Evolutionary conservation across 192 early-diverging fungal species (phyloP).

Genomic region (Spizellomyces sp.): DNA sequence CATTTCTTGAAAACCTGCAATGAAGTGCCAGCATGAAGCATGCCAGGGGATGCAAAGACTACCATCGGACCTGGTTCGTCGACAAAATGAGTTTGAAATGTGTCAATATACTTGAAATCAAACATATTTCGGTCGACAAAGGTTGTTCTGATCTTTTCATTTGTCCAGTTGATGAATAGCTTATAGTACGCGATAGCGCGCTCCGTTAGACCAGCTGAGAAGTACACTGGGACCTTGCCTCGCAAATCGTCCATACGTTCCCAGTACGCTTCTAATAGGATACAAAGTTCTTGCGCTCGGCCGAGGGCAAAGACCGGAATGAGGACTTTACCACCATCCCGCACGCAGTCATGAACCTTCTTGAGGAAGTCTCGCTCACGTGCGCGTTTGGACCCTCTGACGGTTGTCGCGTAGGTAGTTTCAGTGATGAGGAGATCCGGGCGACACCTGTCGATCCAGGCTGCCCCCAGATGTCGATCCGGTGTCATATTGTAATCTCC

Average conservation of each 20-base stretch:
- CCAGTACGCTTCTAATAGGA: constrained; percentile 94
- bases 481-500: constrained; percentile 99
- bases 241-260: constrained; percentile 84
- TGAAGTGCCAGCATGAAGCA: constrained; percentile 95
- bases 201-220: constrained; percentile 92
- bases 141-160: constrained; percentile 92
- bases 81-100: constrained; percentile 70
- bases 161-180: constrained; percentile 97
- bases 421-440: constrained; percentile 96
- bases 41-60: constrained; percentile 95
- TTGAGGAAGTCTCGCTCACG: constrained; percentile 92
- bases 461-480: constrained; percentile 93
- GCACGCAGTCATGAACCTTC: constrained; percentile 85
- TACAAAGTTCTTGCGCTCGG: constrained; percentile 96
- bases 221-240: constrained; percentile 88
- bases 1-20: constrained; percentile 96
- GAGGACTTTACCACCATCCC: constrained; percentile 56
- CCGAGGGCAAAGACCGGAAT: constrained; percentile 99
- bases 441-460: constrained; percentile 92
- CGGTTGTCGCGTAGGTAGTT: constrained; percentile 95
- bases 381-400: constrained; percentile 89
- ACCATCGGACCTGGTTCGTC: constrained; percentile 92
- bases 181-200: constrained; percentile 96
- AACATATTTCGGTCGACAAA: constrained; percentile 95
- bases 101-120: constrained; percentile 92